Evolutionary conservation across 2,329 filamentous ascomycete species (phyloP), one percentile per base, ranked within the genome.

Genomic region (Ophiostoma montium): DNA sequence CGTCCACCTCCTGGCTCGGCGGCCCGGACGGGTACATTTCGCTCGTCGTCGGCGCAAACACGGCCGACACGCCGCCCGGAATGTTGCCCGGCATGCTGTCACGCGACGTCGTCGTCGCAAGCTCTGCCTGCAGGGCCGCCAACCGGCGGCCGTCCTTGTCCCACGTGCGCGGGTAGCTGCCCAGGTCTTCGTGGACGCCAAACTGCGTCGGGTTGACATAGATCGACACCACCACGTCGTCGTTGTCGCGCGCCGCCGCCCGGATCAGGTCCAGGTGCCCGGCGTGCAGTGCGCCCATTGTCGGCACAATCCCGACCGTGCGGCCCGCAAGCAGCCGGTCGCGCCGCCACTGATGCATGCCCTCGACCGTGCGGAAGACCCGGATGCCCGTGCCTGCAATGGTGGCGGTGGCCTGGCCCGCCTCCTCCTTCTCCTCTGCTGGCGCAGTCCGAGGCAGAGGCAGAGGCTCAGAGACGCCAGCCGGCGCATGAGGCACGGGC

Each of bases 121-220:
- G 13, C 59, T 90, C 80, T 31, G 72, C 65, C 61, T 94, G 84
- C 38, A 96, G 68, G 38, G 68, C 61, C 33, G 78, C 71, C 36
- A 98, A 67, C 56, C 77, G 75, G 15, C 70, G 69, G 47, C 84
- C 69, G 63, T 98, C 92, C 36, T 74, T 65, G 13, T 84, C 80
- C 87, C 89, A 95, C 2, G 89, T 95, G 50, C 86, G 81, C 0
- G 92, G 92, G 63, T 98, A 98, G 54, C 81, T 87, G 39, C 76
- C 77, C 18, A 98, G 72, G 62, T 98, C 92, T 65, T 98, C 92
- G 50, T 80, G 76, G 19, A 86, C 70, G 31, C 90, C 90, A 62
- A 98, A 98, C 65, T 98, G 92, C 1, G 92, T 92, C 4, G 92
- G 92, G 65, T 98, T 98, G 60, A 98, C 85, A 64, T 90, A 98